These are phyloP conservation scores for Coemansia aciculifera DNA, from an alignment of 192 early-diverging fungal genomes.

Conservation along the genomic window DNA sequence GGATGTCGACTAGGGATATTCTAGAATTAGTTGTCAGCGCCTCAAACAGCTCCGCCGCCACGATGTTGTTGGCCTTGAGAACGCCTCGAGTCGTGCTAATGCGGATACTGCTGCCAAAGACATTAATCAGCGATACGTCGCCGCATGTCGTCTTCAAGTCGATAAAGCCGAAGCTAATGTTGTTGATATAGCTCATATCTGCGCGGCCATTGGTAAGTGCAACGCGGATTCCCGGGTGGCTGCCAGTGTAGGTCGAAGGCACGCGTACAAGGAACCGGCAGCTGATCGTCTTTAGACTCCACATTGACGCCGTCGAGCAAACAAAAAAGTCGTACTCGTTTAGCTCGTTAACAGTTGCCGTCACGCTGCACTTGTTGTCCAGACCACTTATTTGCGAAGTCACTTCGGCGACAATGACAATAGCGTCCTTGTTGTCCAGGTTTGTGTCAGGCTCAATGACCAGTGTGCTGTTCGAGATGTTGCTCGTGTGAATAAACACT, in stretches of 20 bases:
- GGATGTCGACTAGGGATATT: slow-evolving; percentile 11
- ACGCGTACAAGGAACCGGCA: slow-evolving; percentile 28
- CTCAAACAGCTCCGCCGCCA: background rate
- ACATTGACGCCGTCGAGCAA: slow-evolving; percentile 21
- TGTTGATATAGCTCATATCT: slow-evolving; percentile 17
- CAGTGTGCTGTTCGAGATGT: slow-evolving; percentile 15
- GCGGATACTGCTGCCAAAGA: background rate
- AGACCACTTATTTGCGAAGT: slow-evolving; percentile 10
- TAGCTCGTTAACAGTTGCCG: slow-evolving; percentile 11
- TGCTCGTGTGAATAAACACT: slow-evolving; percentile 23
- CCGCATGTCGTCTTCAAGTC: slow-evolving; percentile 13
- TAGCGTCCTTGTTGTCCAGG: slow-evolving; percentile 14
- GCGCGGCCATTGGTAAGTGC: slow-evolving; percentile 22
- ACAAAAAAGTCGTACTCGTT: slow-evolving; percentile 42
- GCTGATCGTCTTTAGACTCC: slow-evolving; percentile 18
- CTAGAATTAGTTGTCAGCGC: slow-evolving; percentile 21
- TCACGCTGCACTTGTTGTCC: slow-evolving; percentile 16
- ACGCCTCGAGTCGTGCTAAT: slow-evolving; percentile 12
- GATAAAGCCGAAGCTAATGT: slow-evolving; percentile 24
- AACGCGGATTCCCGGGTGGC: slow-evolving; percentile 28
- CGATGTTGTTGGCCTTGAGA: slow-evolving; percentile 8
- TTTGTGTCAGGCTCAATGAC: slow-evolving; percentile 27
- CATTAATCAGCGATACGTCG: slow-evolving; percentile 10
- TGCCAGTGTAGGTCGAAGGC: slow-evolving; percentile 2
- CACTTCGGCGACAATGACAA: slow-evolving; percentile 26